Evolutionary conservation across 441 rosid genomes (phyloP), one percentile per base, ranked within the genome.

Genomic region (Aleurites moluccanus): DNA sequence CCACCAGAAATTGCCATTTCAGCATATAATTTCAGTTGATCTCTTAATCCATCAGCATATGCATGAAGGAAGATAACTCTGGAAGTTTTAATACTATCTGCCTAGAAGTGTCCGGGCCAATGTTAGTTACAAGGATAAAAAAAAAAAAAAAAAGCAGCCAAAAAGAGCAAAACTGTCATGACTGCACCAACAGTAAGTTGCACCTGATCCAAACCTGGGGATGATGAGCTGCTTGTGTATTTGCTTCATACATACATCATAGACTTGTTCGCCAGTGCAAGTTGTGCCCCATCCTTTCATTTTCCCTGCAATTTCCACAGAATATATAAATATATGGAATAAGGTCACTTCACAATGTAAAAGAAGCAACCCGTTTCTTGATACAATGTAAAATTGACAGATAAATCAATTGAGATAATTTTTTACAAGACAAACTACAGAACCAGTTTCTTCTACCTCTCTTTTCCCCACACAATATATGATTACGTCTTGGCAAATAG

Each of bases 231-330:
- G n/a, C 71, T 80, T 23, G 72, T 23, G 49, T 67, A 78, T 25
- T 73, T 57, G 75, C 89, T 84, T 44, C 83, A 78, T 33, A 87
- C 18, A 80, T 93, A 86, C 82, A 91, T 85, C 79, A 84, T 89
- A 53, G 86, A 85, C 86, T 83, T 88, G 86, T 91, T 90, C 75
- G 91, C 94, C 16, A 93, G 83, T 0, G 97, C 97, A 14, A 91
- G 82, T 8, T 42, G 38, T 16, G 87, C 93, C 6, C 92, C 90
- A 64, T 93, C 98, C 77, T 86, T 87, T 83, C 97, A 79, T 6
- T 83, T 79, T 53, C 87, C 92, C 98, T 93, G 89, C 81, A 83
- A 42, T 53, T 74, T 55, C 55, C 30, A 16, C 6, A 42, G 9
- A 73, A 30, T 1, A 30, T 30, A 30, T 3, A 30, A 1, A 30